phyloP scores from a whole-genome alignment of 179 eudicot species.

The Actinidia arguta region DNA sequence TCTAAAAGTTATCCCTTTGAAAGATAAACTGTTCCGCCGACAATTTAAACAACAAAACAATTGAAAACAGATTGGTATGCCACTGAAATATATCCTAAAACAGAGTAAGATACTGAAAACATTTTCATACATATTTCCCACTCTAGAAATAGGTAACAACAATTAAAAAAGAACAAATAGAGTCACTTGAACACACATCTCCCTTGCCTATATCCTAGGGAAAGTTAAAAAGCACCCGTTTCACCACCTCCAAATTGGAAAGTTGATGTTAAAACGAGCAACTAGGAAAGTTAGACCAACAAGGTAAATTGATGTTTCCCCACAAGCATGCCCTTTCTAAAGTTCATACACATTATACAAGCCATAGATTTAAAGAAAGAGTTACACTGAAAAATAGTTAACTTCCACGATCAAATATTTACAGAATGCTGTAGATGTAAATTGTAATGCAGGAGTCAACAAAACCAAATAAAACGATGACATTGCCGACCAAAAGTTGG shows the following conservation, averaged over 20 bases:
- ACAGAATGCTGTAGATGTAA: neutral
- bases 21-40: neutral
- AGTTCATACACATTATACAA: neutral
- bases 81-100: too few relatives aligned
- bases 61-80: neutral
- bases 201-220: neutral
- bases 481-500: neutral
- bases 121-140: neutral
- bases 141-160: neutral
- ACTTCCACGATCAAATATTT: neutral
- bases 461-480: neutral
- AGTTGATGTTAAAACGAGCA: neutral
- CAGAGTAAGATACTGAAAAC: too few relatives aligned
- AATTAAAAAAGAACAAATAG: neutral
- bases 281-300: neutral
- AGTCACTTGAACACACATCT: neutral
- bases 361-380: neutral
- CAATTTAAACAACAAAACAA: neutral
- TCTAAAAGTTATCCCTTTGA: neutral
- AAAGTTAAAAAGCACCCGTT: neutral
- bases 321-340: constrained; percentile 4
- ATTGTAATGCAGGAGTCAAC: neutral
- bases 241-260: constrained; percentile 2
- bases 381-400: neutral
- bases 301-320: neutral